A percentile compares a stretch with the other conserved stretches of the same genome.
Evolutionary conservation across 1,284 basidiomycete genomes (phyloP).

Genomic region (Melampsora abietis-canadensis): DNA sequence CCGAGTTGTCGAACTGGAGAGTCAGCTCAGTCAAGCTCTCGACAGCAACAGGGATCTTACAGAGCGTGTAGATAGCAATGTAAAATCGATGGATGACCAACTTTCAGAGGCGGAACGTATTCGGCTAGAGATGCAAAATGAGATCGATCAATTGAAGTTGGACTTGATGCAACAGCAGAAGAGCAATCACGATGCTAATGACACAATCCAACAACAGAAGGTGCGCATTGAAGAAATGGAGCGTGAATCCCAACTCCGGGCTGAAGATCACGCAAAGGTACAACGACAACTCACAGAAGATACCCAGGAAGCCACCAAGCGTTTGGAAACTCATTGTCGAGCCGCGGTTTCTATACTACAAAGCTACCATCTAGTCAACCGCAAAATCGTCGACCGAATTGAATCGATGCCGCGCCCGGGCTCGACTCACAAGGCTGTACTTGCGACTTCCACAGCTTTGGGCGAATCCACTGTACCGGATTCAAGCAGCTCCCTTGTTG

Average conservation of each 20-base stretch:
- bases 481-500: conserved; percentile 61
- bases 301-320: neutral
- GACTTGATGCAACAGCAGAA: conserved; percentile 51
- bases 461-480: conserved; percentile 55
- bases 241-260: conserved; percentile 12
- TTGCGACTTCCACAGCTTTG: neutral
- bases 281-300: conserved; percentile 17
- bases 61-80: conserved; percentile 62
- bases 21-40: neutral
- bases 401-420: conserved; percentile 36
- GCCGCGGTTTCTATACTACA: conserved; percentile 17
- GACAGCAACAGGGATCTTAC: conserved; percentile 33
- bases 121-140: conserved; percentile 68
- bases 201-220: conserved; percentile 25
- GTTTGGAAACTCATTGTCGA: conserved; percentile 23
- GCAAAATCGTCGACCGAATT: conserved; percentile 20
- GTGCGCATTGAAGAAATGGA: conserved; percentile 15
- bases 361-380: conserved; percentile 11
- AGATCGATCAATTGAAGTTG: conserved; percentile 70
- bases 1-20: conserved; percentile 27
- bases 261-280: conserved; percentile 13
- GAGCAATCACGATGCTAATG: conserved; percentile 8
- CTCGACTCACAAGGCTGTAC: conserved; percentile 25
- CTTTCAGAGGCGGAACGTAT: conserved; percentile 85
- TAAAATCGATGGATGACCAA: conserved; percentile 76